phyloP scores from a whole-genome alignment of 768 basidiomycete genomes.

The Tephrocybe rancida region DNA sequence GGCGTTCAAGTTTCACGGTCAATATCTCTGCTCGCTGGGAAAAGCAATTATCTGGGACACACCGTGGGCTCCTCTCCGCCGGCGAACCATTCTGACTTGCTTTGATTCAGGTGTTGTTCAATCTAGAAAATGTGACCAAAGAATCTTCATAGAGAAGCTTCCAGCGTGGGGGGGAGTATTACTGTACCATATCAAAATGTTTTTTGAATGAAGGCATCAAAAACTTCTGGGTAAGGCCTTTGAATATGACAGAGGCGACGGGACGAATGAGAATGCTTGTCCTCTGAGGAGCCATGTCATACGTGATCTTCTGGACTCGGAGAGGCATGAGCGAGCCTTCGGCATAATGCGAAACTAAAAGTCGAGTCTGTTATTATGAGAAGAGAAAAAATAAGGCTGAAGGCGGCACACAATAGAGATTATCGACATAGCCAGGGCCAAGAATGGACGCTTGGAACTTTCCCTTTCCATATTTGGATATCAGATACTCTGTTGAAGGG shows the following conservation, averaged over 20 bases:
- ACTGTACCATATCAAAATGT: slow-evolving; percentile 26
- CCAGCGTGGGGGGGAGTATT: not conserved
- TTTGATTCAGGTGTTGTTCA: slow-evolving; percentile 17
- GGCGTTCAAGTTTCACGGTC: not conserved
- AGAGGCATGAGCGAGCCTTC: slow-evolving; percentile 35
- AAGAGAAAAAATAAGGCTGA: not conserved
- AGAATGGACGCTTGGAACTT: slow-evolving; percentile 12
- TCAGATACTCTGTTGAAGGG: slow-evolving; percentile 17
- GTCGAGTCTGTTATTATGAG: slow-evolving; percentile 9
- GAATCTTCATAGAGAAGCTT: too few species aligned
- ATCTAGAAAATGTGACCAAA: not conserved
- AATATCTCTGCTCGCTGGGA: not conserved
- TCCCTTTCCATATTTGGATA: slow-evolving; percentile 20
- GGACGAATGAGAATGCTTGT: slow-evolving; percentile 38
- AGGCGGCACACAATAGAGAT: slow-evolving; percentile 14
- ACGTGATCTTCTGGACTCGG: slow-evolving; percentile 35
- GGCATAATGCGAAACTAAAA: slow-evolving; percentile 20
- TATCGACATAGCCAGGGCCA: slow-evolving; percentile 16
- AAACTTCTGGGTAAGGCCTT: slow-evolving; percentile 23
- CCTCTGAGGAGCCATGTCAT: slow-evolving; percentile 28
- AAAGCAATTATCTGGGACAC: not conserved
- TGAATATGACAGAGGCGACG: slow-evolving; percentile 29
- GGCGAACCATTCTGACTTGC: slow-evolving; percentile 21
- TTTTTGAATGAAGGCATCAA: slow-evolving; percentile 29
- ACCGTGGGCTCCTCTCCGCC: slow-evolving; percentile 21